Evolutionary conservation across 495 filamentous ascomycete genomes (phyloP), one percentile per base, ranked within the genome.

Genomic region (Lentithecium fluviatile): DNA sequence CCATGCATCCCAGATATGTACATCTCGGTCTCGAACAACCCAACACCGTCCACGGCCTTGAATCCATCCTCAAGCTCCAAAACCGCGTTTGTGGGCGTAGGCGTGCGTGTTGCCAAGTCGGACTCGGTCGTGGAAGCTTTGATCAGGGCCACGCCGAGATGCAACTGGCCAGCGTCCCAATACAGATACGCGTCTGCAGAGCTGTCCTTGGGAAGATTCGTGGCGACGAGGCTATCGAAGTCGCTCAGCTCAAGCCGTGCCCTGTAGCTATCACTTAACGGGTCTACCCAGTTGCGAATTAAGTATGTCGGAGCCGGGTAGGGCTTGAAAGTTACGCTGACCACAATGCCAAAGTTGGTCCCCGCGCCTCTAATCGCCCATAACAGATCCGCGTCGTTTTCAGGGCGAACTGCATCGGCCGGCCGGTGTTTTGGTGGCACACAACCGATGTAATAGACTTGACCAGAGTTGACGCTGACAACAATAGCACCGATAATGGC

Each of bases 361-460:
- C 82, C 84, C 21, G 82, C 83, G 43, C 84, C 83, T 74, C 76
- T 83, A 10, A 85, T 69, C 12, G 79, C 83, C 83, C 82, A 86
- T 66, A 86, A 69, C 15, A 87, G 58, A 61, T 86, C 79, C 24
- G 46, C 34, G 68, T 84, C 81, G 38, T 82, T 77, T 45, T 77
- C 66, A 10, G 74, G 74, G 60, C 73, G 70, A 17, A 79, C 71
- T 23, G 80, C 75, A 69, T 70, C 78, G n/a, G 55, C 61, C 21
- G 82, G 83, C 54, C 57, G 66, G 58, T 80, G 69, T 70, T 79
- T 64, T 19, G 52, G 72, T 70, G 81, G 82, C 54, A 86, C 80
- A 71, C 56, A 15, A 59, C 84, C 84, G 32, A 82, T 69, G 66
- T 60, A 79, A 49, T 84, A 43, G 45, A 79, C 55, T 40, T 80